Conservation (phyloP, 2,329 filamentous ascomycete species). For the Monosporascus sp. region DNA sequence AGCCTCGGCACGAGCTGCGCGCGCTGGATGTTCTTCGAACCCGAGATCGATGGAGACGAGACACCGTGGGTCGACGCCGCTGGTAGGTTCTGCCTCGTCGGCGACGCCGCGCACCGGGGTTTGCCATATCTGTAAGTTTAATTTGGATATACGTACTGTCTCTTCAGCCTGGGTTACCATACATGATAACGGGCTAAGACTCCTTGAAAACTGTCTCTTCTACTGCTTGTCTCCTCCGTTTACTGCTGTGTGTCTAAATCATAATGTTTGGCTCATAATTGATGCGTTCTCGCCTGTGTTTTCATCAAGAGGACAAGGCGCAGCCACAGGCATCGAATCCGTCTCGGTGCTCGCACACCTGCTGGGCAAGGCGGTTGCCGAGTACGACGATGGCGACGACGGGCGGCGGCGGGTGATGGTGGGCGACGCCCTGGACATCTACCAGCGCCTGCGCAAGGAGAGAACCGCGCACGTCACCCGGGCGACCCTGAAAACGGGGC, state of each 20-base stretch:
- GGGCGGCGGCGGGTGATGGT: constrained; percentile 1
- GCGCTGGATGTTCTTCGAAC: constrained; percentile 15
- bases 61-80: constrained; percentile 10
- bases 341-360: constrained; percentile 12
- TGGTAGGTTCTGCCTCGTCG: constrained; percentile 15
- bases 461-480: constrained; percentile 11
- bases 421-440: constrained; percentile 6
- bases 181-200: no score
- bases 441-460: constrained; percentile 14
- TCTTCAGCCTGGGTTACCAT: not conserved
- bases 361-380: constrained; percentile 5
- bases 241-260: no score
- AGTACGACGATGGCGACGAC: not conserved
- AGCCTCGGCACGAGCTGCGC: constrained; percentile 8
- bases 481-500: constrained; percentile 13
- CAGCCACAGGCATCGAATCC: constrained; percentile 15
- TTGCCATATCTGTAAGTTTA: constrained; percentile 16
- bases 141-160: not conserved
- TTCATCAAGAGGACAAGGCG: constrained; percentile 12
- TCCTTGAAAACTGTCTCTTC: no score
- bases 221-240: no score
- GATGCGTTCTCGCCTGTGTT: no score
- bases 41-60: constrained; percentile 8
- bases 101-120: constrained; percentile 14
- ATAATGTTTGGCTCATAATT: no score